A percentile compares a stretch with the other conserved stretches of the same genome.
Evolutionary conservation across 2,329 filamentous ascomycete species (phyloP).

Genomic region (Tolypocladium inflatum): DNA sequence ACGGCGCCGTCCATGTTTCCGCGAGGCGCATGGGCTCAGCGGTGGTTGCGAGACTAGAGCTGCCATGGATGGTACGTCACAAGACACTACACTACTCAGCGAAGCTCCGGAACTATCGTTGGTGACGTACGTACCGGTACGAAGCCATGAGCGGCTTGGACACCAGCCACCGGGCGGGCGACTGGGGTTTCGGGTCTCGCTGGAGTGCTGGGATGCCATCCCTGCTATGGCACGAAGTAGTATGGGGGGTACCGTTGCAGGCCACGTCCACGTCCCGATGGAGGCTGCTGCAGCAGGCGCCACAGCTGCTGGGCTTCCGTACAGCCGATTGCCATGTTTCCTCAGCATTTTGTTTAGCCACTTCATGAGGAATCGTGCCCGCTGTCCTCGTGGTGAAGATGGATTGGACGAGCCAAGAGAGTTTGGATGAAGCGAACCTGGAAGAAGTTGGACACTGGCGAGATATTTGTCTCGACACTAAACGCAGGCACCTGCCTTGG

Average conservation of each 20-base stretch:
- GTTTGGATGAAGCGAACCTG: not conserved
- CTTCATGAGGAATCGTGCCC: too few relatives aligned
- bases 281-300: not conserved
- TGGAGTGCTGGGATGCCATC: too few relatives aligned
- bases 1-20: not conserved
- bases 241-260: too few relatives aligned
- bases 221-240: too few relatives aligned
- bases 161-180: not conserved
- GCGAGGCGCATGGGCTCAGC: not conserved
- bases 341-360: not conserved
- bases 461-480: not conserved
- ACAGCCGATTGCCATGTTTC: not conserved
- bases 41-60: not conserved
- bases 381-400: too few relatives aligned
- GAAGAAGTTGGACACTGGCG: not conserved
- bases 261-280: not conserved
- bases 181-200: not conserved
- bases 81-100: not conserved
- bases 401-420: not conserved
- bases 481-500: not conserved
- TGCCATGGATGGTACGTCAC: not conserved
- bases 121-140: not conserved
- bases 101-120: not conserved
- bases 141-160: not conserved
- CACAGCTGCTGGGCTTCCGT: not conserved